Evolutionary conservation across 495 filamentous ascomycete species (phyloP).

Genomic region (Zalerion maritima): DNA sequence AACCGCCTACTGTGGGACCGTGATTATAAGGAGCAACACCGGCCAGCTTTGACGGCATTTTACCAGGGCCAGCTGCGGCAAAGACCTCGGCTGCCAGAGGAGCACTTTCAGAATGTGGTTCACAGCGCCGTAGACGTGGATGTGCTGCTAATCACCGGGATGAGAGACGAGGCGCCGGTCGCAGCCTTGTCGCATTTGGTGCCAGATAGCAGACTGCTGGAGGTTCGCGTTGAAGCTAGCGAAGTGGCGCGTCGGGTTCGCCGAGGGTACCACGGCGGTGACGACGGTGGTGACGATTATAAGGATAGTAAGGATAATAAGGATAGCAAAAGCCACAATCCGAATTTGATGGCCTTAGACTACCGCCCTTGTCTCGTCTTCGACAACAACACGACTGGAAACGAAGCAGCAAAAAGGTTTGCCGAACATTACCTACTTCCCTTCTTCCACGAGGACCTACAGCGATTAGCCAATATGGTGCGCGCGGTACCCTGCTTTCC

Average conservation of each 20-base stretch:
- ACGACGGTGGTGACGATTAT: slow-evolving; percentile 10
- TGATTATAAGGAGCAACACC: slow-evolving; percentile 48
- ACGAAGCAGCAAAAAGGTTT: slow-evolving; percentile 26
- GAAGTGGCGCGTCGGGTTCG: slow-evolving; percentile 28
- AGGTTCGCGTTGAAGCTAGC: slow-evolving; percentile 36
- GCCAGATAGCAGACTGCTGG: slow-evolving; percentile 38
- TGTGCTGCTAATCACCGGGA: slow-evolving; percentile 48
- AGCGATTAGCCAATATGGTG: slow-evolving; percentile 38
- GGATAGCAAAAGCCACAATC: slow-evolving; percentile 14
- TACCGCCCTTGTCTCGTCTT: slow-evolving; percentile 36
- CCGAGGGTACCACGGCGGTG: slow-evolving; percentile 15
- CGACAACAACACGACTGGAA: slow-evolving; percentile 30
- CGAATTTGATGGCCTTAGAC: slow-evolving; percentile 18
- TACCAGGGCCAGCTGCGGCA: slow-evolving; percentile 32
- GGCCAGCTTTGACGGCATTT: slow-evolving; percentile 37
- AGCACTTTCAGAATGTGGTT: slow-evolving; percentile 41
- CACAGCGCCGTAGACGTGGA: slow-evolving; percentile 29
- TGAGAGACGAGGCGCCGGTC: slow-evolving; percentile 50
- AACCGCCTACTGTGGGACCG: slow-evolving; percentile 36
- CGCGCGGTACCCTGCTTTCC: slow-evolving; percentile 36
- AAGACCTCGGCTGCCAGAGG: slow-evolving; percentile 35
- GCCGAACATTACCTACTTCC: slow-evolving; percentile 32
- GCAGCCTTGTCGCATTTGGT: slow-evolving; percentile 39
- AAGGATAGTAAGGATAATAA: slow-evolving; percentile 9
- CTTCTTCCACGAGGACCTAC: slow-evolving; percentile 33